These are phyloP conservation scores for Podaxis sp. DNA, from an alignment of 768 basidiomycete species.

Conservation along the genomic window DNA sequence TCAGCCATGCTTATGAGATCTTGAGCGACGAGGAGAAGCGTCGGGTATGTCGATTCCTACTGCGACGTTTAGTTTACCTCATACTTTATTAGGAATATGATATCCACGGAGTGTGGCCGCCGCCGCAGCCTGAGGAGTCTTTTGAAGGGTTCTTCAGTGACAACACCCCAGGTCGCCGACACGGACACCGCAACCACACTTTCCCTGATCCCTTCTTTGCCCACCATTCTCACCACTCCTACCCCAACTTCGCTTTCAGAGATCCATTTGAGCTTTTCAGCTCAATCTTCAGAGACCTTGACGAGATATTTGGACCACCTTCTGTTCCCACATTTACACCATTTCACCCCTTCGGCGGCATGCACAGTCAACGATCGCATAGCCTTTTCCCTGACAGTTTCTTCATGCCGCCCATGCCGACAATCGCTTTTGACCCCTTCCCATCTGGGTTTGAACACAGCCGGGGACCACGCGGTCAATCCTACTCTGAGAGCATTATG, in stretches of 20 bases:
- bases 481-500: slow-evolving; percentile 57
- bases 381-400: background rate
- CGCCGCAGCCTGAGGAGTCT: slow-evolving; percentile 41
- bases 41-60: slow-evolving; percentile 34
- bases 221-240: slow-evolving; percentile 26
- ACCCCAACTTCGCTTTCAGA: slow-evolving; percentile 51
- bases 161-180: slow-evolving; percentile 18
- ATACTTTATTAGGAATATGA: slow-evolving; percentile 57
- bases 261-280: slow-evolving; percentile 79
- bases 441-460: slow-evolving; percentile 17
- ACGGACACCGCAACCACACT: slow-evolving; percentile 28
- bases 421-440: slow-evolving; percentile 6
- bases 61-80: background rate
- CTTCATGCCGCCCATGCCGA: slow-evolving; percentile 17
- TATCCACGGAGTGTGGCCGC: slow-evolving; percentile 72
- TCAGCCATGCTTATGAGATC: slow-evolving; percentile 80
- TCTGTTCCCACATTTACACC: slow-evolving; percentile 12
- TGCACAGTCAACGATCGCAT: background rate
- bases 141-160: slow-evolving; percentile 6
- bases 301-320: slow-evolving; percentile 24
- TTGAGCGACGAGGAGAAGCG: slow-evolving; percentile 62
- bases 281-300: slow-evolving; percentile 57
- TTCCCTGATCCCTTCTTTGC: slow-evolving; percentile 46
- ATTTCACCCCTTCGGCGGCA: slow-evolving; percentile 3
- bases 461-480: slow-evolving; percentile 24